These are phyloP conservation scores for Candida schatavii DNA, from an alignment of 805 yeast species.

Conservation along the genomic window DNA sequence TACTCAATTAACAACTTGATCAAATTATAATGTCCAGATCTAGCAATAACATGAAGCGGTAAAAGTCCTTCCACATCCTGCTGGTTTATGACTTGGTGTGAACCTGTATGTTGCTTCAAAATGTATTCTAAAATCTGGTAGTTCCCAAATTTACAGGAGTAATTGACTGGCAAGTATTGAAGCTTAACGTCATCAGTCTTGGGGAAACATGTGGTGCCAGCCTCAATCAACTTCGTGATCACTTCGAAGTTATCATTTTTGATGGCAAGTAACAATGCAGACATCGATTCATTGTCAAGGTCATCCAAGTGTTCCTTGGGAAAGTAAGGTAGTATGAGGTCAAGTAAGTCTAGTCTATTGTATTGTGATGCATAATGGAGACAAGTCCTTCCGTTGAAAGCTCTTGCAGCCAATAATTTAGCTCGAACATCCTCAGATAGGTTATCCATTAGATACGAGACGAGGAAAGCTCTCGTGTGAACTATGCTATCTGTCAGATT, in stretches of 20 bases:
- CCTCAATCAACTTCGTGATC: constrained; percentile 28
- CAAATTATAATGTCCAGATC: constrained; percentile 72
- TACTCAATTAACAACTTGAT: constrained; percentile 66
- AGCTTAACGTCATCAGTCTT: constrained; percentile 50
- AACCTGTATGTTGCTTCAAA: constrained; percentile 38
- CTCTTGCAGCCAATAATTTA: constrained; percentile 40
- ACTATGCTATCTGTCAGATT: constrained; percentile 35
- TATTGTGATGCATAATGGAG: constrained; percentile 80
- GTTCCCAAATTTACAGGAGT: constrained; percentile 86
- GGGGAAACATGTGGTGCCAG: constrained; percentile 37
- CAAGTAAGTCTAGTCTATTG: constrained; percentile 44
- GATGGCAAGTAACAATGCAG: constrained; percentile 80
- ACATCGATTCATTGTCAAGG: constrained; percentile 71
- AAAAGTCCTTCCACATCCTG: constrained; percentile 84
- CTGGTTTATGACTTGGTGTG: constrained; percentile 38
- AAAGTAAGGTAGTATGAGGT: constrained; percentile 37
- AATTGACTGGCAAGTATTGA: constrained; percentile 72
- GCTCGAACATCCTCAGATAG: constrained; percentile 14
- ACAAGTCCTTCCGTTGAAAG: constrained; percentile 75
- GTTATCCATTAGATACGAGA: constrained; percentile 29
- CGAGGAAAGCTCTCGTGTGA: constrained; percentile 37
- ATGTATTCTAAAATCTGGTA: constrained; percentile 64
- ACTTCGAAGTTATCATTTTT: constrained; percentile 56
- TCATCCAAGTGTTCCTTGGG: constrained; percentile 42
- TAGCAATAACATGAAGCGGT: constrained; percentile 85